These are phyloP conservation scores for Penicillium simplicissimum DNA, from an alignment of 495 filamentous ascomycete genomes.

Conservation along the genomic window DNA sequence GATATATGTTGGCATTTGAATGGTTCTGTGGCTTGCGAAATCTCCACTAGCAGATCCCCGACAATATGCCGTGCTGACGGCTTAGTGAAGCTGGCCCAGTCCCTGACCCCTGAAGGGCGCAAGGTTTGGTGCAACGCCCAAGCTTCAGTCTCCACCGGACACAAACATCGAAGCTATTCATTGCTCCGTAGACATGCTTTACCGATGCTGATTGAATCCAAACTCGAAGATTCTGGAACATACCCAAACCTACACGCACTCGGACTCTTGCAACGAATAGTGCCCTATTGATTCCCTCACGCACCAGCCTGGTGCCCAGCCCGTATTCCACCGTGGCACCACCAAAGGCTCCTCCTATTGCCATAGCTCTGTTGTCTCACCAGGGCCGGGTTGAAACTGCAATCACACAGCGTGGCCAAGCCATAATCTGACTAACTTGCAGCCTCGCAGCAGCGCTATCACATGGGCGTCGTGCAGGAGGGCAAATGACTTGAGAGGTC, in stretches of 20 bases:
- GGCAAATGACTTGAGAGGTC: conserved; percentile 2
- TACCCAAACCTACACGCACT: not conserved
- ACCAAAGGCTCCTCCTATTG: not conserved
- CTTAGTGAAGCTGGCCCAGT: not conserved
- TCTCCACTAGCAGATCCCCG: not conserved
- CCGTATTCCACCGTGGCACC: not conserved
- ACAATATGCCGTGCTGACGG: not conserved
- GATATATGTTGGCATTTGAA: not conserved
- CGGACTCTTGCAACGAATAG: too few relatives aligned
- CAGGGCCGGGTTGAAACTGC: not conserved
- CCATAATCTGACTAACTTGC: conserved; percentile 11
- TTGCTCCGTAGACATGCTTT: too few relatives aligned
- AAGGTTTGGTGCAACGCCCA: too few relatives aligned
- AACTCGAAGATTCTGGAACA: not conserved
- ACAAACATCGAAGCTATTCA: too few relatives aligned
- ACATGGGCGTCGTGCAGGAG: conserved; percentile 17
- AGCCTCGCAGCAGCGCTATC: conserved; percentile 8
- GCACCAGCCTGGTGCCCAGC: conserved; percentile 7
- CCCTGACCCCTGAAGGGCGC: not conserved
- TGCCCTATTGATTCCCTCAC: not conserved
- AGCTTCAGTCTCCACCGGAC: too few relatives aligned
- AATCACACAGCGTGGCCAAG: conserved; percentile 7
- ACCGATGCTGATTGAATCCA: too few relatives aligned
- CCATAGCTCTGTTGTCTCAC: not conserved
- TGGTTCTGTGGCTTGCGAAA: too few relatives aligned